Percentiles rank a stretch among this genome's conserved stretches.
These are phyloP conservation scores for Pouteria glomerata DNA, from an alignment of 148 eudicot species.

Conservation along the genomic window DNA sequence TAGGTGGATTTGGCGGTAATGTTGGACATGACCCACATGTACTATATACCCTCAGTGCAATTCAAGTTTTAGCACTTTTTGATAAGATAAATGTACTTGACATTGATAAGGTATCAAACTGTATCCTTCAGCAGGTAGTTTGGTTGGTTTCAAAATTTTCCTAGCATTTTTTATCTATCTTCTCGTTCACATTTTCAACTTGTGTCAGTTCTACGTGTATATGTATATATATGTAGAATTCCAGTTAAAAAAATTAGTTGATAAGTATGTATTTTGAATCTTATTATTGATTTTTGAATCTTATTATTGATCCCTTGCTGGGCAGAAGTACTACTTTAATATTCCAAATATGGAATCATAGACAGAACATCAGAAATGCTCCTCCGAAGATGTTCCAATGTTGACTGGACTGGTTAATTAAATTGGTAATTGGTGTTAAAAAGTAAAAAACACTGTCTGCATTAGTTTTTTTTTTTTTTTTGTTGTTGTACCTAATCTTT, in stretches of 20 bases:
- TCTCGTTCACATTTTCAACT: background rate
- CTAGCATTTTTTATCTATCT: background rate
- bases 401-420: background rate
- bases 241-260: background rate
- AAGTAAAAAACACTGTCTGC: background rate
- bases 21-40: constrained; percentile 92
- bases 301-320: too few relatives aligned
- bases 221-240: too few relatives aligned
- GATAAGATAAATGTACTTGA: constrained; percentile 69
- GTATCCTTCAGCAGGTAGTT: constrained; percentile 56
- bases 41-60: constrained; percentile 82
- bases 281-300: background rate
- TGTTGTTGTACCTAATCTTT: constrained; percentile 32
- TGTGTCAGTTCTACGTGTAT: too few relatives aligned
- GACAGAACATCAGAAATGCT: background rate
- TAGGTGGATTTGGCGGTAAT: constrained; percentile 98
- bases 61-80: constrained; percentile 85
- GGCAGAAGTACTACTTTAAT: background rate
- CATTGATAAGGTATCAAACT: constrained; percentile 65
- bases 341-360: background rate
- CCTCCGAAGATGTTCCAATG: background rate
- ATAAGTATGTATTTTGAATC: background rate
- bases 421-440: background rate
- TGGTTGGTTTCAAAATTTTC: background rate
- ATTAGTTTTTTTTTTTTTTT: background rate